Evolutionary conservation across 345 rosid genomes (phyloP).

Genomic region (Eucalyptus cloeziana): DNA sequence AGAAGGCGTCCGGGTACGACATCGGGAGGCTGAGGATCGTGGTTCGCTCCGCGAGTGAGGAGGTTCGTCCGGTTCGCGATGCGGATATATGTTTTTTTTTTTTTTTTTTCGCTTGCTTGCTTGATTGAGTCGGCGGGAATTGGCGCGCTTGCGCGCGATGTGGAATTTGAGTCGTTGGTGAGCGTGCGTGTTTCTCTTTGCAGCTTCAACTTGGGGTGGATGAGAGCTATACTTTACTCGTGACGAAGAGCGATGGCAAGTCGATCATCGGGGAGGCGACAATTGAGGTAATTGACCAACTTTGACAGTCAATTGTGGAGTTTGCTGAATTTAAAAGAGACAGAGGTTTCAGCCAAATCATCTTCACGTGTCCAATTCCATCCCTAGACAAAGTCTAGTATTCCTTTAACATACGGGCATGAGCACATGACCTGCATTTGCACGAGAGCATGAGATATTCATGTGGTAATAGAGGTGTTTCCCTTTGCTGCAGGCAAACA

Average conservation of each 20-base stretch:
- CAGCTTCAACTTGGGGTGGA: constrained; percentile 61
- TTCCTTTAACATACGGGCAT: neutral
- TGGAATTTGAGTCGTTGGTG: neutral
- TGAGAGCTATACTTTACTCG: constrained; percentile 41
- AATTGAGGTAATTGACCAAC: constrained; percentile 48
- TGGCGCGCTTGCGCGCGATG: neutral
- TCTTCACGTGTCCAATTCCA: neutral
- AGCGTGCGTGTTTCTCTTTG: neutral
- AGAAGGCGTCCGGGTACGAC: constrained; percentile 35
- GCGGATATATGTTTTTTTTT: neutral
- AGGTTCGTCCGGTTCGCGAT: constrained; percentile 14
- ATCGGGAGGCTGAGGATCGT: constrained; percentile 36
- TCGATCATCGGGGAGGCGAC: constrained; percentile 48
- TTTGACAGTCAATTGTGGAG: neutral
- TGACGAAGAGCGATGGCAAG: constrained; percentile 28
- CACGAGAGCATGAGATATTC: neutral
- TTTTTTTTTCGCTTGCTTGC: neutral
- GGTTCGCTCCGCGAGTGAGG: constrained; percentile 53
- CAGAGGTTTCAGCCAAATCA: neutral
- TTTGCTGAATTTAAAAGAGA: neutral
- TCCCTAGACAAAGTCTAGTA: neutral
- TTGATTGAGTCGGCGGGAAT: neutral
- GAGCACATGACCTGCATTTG: neutral
- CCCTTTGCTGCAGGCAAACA: constrained; percentile 56
- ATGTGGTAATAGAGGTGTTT: neutral